These are phyloP conservation scores for Rhodomyrtus tomentosa DNA, from an alignment of 345 rosid genomes.

Conservation along the genomic window DNA sequence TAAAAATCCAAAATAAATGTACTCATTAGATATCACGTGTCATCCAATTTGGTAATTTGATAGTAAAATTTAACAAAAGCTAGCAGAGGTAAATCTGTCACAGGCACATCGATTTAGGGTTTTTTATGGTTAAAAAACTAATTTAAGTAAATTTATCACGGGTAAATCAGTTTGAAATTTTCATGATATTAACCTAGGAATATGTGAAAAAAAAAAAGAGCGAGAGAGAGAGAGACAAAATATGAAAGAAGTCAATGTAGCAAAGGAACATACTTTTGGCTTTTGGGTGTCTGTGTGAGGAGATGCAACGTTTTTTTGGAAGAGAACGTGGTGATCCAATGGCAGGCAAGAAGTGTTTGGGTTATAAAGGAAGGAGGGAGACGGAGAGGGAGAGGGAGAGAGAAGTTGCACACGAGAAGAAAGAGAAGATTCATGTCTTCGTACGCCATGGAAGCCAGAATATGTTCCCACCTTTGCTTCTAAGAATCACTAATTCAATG, in stretches of 20 bases:
- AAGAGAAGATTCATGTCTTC: conserved; percentile 1
- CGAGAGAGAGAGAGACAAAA: not conserved
- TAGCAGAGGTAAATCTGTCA: too few species aligned
- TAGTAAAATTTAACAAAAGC: too few species aligned
- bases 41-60: too few species aligned
- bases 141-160: too few species aligned
- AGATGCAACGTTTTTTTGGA: not conserved
- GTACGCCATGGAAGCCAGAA: conserved; percentile 4
- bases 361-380: not conserved
- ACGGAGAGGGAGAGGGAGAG: not conserved
- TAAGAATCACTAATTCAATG: not conserved
- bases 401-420: not conserved
- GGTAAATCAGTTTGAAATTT: too few species aligned
- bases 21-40: too few species aligned
- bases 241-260: not conserved
- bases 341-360: not conserved
- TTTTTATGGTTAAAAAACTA: too few species aligned
- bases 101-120: too few species aligned
- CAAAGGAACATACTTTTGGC: not conserved
- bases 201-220: not conserved
- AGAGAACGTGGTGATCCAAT: not conserved
- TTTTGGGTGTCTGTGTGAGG: not conserved
- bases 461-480: conserved; percentile 24
- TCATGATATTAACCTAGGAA: too few species aligned
- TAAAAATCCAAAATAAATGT: too few species aligned